A percentile compares a stretch with the other conserved stretches of the same genome.
Evolutionary conservation across 2,329 filamentous ascomycete species (phyloP).

Genomic region (Aspergillus awamori): DNA sequence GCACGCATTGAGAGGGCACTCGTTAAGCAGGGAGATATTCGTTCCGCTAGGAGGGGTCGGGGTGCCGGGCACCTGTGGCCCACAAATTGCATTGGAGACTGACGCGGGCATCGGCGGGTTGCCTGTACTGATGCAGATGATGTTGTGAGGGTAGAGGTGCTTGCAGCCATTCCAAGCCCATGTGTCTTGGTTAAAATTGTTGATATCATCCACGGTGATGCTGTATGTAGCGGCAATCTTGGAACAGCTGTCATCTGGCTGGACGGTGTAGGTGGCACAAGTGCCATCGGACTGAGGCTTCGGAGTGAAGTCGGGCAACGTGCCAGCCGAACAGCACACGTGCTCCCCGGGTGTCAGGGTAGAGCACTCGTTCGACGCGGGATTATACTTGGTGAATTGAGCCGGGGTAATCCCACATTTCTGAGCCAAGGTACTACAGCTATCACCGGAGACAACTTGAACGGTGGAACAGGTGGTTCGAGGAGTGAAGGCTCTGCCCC

Average conservation of each 20-base stretch:
- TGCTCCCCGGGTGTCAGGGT: slow-evolving; percentile 37
- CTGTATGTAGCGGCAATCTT: slow-evolving; percentile 36
- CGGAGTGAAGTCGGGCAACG: slow-evolving; percentile 40
- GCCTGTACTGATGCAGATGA: slow-evolving; percentile 48
- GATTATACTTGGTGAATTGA: slow-evolving; percentile 48
- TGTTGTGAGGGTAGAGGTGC: slow-evolving; percentile 31
- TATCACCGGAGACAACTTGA: slow-evolving; percentile 40
- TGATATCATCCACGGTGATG: slow-evolving; percentile 44
- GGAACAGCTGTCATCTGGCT: slow-evolving; percentile 40
- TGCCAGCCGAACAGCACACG: slow-evolving; percentile 44
- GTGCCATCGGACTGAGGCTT: slow-evolving; percentile 39
- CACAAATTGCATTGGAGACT: slow-evolving; percentile 46
- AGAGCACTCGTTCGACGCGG: slow-evolving; percentile 28
- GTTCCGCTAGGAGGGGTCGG: slow-evolving; percentile 31
- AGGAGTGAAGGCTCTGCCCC: not conserved
- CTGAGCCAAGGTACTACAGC: slow-evolving; percentile 41
- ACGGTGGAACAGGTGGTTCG: slow-evolving; percentile 9
- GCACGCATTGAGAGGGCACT: slow-evolving; percentile 49
- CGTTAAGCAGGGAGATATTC: slow-evolving; percentile 46
- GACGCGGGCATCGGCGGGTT: slow-evolving; percentile 45
- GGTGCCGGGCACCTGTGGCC: slow-evolving; percentile 49
- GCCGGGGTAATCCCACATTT: slow-evolving; percentile 44
- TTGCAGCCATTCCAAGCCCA: slow-evolving; percentile 51
- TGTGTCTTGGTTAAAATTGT: slow-evolving; percentile 46
- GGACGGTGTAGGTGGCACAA: slow-evolving; percentile 43